These are phyloP conservation scores for Colletotrichum sp. DNA, from an alignment of 2,329 filamentous ascomycete species.

Conservation along the genomic window DNA sequence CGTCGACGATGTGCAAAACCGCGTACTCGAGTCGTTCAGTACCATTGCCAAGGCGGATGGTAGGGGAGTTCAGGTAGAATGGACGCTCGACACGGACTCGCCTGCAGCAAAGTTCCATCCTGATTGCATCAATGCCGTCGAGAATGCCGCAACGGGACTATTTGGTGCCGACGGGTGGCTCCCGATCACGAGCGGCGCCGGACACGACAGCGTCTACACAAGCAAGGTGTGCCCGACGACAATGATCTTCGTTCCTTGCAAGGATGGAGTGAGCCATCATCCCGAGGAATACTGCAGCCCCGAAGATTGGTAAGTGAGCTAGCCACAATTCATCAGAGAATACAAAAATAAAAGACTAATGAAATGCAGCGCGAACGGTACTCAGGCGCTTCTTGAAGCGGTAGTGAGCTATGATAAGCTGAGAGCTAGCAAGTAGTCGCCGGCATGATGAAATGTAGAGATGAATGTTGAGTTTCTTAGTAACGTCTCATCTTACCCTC, in stretches of 20 bases:
- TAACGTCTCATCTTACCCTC: background rate
- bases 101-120: slow-evolving; percentile 69
- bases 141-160: slow-evolving; percentile 62
- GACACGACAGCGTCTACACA: slow-evolving; percentile 62
- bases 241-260: slow-evolving; percentile 72
- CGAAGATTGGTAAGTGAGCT: slow-evolving; percentile 53
- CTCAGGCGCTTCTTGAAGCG: slow-evolving; percentile 25
- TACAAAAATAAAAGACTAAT: slow-evolving; percentile 22
- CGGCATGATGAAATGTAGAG: background rate
- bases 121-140: slow-evolving; percentile 71
- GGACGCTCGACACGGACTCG: slow-evolving; percentile 66
- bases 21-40: slow-evolving; percentile 27
- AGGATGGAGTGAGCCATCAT: slow-evolving; percentile 67
- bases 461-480: background rate
- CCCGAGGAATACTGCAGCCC: slow-evolving; percentile 66
- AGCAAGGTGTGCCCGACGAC: slow-evolving; percentile 64
- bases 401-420: slow-evolving; percentile 23
- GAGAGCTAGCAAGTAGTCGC: background rate
- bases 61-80: slow-evolving; percentile 52
- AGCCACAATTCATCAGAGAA: background rate
- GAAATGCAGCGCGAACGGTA: slow-evolving; percentile 19
- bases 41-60: slow-evolving; percentile 29
- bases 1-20: slow-evolving; percentile 24
- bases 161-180: slow-evolving; percentile 47
- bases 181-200: slow-evolving; percentile 46